Evolutionary conservation across 352 stramenopile species (phyloP), one percentile per base, ranked within the genome.

Genomic region (Pythium insidiosum): DNA sequence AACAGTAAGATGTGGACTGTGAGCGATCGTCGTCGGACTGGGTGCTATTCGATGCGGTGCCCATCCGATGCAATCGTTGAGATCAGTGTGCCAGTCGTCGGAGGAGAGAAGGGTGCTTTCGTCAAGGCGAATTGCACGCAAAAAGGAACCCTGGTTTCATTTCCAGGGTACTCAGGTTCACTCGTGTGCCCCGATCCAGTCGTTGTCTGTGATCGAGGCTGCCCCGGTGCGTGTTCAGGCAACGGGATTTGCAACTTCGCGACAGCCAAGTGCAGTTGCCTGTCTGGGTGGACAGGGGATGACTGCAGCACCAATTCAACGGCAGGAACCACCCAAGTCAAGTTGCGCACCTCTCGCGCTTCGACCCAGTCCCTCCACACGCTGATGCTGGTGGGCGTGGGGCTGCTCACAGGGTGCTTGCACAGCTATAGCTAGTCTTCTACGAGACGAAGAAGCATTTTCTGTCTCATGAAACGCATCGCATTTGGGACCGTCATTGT

Each of bases 41-140:
- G 79, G 16, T 92, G 76, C 58, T 92, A 92, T 48, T 56, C 59
- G 12, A 85, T 85, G 70, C 58, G 58, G n/a, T 92, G 79, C 50
- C 45, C 66, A 20, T 37, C 40, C 5, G 66, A 66, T 24, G 20
- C 12, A 38, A 46, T 53, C 5, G 47, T 92, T 2, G 57, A 77
- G 39, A 42, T 88, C 24, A 64, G 43, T 3, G 43, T 91, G 39
- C 51, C 63, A 0, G 38, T 60, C 18, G 53, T 54, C 0, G 49
- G 16, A 41, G 41, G 3, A 60, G 46, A 24, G 20, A 18, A 12
- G 36, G 45, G 4, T 1, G 50, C 70, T 4, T 41, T 40, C 1
- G 31, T 73, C 23, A 64, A 43, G 15, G 50, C 73, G 3, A 78
- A 51, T 6, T 91, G 75, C 56, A 68, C 59, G 0, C 23, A 34